phyloP scores from a whole-genome alignment of 2,329 filamentous ascomycete genomes.

The Apiospora koreana region DNA sequence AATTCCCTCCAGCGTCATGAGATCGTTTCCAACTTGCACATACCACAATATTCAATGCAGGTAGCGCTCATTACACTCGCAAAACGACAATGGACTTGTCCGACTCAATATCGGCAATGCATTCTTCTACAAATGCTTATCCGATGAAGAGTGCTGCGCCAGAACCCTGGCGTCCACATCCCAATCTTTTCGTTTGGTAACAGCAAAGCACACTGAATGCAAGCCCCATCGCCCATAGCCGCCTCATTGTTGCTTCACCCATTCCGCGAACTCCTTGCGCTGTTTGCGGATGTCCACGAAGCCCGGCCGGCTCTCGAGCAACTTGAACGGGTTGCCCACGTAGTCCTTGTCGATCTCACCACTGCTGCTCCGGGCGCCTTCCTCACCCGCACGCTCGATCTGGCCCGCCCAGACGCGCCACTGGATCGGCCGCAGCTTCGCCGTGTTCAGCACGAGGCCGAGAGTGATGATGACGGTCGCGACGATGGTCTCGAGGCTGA shows the following conservation, averaged over 20 bases:
- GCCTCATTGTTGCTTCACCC: slow-evolving; percentile 52
- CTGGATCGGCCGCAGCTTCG: slow-evolving; percentile 80
- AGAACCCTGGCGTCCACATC: background rate
- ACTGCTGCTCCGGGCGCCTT: slow-evolving; percentile 55
- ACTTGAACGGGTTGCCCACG: slow-evolving; percentile 75
- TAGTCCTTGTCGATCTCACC: slow-evolving; percentile 71
- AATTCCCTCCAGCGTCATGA: background rate
- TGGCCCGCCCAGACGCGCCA: slow-evolving; percentile 82
- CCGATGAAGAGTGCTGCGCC: background rate
- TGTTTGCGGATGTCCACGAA: slow-evolving; percentile 88
- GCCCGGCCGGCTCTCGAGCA: slow-evolving; percentile 76
- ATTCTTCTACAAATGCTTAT: background rate
- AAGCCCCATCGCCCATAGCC: background rate
- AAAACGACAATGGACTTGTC: background rate
- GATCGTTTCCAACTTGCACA: background rate
- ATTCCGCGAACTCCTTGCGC: slow-evolving; percentile 76
- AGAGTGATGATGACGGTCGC: slow-evolving; percentile 79
- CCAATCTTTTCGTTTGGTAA: background rate
- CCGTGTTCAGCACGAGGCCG: slow-evolving; percentile 78
- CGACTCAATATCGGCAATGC: background rate
- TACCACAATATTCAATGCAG: background rate
- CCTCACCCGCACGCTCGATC: slow-evolving; percentile 74
- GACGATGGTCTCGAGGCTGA: slow-evolving; percentile 76
- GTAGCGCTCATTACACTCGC: background rate
- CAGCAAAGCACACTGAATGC: background rate